These are phyloP conservation scores for Mayamaea pseudoterrestris DNA, from an alignment of 108 stramenopile species.

Conservation along the genomic window DNA sequence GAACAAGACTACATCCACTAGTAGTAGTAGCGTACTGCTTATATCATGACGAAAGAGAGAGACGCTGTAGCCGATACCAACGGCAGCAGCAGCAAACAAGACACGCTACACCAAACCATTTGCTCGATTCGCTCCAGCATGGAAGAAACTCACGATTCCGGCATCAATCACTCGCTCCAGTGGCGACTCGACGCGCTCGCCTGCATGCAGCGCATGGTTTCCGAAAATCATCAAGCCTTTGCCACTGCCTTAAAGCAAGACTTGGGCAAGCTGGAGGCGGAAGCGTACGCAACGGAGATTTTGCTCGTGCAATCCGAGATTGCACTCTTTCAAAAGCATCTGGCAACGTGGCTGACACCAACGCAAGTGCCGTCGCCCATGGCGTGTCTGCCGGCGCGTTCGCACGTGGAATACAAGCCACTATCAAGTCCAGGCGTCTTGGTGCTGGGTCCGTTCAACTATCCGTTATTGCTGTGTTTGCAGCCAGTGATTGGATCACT, in stretches of 20 bases:
- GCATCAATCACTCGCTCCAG: conserved; percentile 23
- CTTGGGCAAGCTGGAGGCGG: conserved; percentile 23
- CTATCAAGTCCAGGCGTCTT: conserved; percentile 26
- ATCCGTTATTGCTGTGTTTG: conserved; percentile 50
- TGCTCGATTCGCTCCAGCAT: conserved; percentile 3
- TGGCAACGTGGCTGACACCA: conserved; percentile 25
- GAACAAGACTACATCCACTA: too few relatives aligned
- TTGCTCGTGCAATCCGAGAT: conserved; percentile 15
- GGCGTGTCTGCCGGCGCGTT: conserved; percentile 8
- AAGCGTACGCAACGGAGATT: conserved; percentile 19
- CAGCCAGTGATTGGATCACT: conserved; percentile 51
- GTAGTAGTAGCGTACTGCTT: too few relatives aligned
- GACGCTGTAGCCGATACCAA: too few relatives aligned
- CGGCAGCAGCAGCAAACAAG: too few relatives aligned
- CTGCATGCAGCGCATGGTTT: conserved; percentile 6
- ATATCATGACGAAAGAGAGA: too few relatives aligned
- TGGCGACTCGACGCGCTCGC: conserved; percentile 29
- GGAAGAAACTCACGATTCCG: conserved; percentile 21
- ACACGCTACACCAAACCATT: too few relatives aligned
- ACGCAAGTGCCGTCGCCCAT: conserved; percentile 13
- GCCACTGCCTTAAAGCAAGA: conserved; percentile 17
- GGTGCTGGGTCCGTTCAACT: conserved; percentile 80
- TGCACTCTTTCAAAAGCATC: conserved; percentile 9
- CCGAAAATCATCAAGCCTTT: conserved; percentile 16
- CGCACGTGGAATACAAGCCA: conserved; percentile 17